phyloP scores from a whole-genome alignment of 129 eudicot species.

The Centella asiatica region DNA sequence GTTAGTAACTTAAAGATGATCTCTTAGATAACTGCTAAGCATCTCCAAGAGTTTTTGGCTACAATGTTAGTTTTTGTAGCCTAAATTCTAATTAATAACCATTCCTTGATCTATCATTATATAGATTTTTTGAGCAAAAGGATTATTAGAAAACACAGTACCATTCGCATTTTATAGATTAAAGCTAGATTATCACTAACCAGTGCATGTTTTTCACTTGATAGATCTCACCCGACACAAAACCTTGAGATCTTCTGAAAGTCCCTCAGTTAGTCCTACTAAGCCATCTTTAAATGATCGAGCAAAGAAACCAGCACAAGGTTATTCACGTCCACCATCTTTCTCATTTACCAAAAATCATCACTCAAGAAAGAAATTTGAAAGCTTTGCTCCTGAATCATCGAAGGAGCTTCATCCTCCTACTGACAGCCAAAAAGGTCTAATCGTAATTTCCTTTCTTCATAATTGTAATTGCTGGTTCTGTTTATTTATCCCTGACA shows the following conservation, averaged over 20 bases:
- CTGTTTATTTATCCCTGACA: not conserved
- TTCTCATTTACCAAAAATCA: constrained; percentile 26
- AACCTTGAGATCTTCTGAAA: constrained; percentile 13
- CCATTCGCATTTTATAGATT: not conserved
- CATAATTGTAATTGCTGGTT: constrained; percentile 2
- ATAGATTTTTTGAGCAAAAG: constrained; percentile 15
- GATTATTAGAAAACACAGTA: not conserved
- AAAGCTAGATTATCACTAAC: constrained; percentile 1
- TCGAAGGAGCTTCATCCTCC: constrained; percentile 33
- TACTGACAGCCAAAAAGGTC: constrained; percentile 35
- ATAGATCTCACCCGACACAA: constrained; percentile 27
- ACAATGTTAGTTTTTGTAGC: constrained; percentile 14
- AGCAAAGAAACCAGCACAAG: constrained; percentile 24
- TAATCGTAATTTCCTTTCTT: constrained; percentile 5
- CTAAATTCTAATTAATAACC: constrained; percentile 8
- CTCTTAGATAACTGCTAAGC: constrained; percentile 26
- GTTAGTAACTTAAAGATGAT: not conserved
- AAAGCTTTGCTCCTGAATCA: constrained; percentile 35
- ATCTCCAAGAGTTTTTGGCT: constrained; percentile 16
- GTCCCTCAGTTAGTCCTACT: constrained; percentile 17
- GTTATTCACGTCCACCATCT: constrained; percentile 32
- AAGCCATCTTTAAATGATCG: constrained; percentile 14
- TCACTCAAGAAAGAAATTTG: constrained; percentile 28
- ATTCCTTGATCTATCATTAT: constrained; percentile 11
- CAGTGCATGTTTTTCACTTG: constrained; percentile 10